phyloP scores from a whole-genome alignment of 139 green algal species.

The Pycnococcus provasolii region DNA sequence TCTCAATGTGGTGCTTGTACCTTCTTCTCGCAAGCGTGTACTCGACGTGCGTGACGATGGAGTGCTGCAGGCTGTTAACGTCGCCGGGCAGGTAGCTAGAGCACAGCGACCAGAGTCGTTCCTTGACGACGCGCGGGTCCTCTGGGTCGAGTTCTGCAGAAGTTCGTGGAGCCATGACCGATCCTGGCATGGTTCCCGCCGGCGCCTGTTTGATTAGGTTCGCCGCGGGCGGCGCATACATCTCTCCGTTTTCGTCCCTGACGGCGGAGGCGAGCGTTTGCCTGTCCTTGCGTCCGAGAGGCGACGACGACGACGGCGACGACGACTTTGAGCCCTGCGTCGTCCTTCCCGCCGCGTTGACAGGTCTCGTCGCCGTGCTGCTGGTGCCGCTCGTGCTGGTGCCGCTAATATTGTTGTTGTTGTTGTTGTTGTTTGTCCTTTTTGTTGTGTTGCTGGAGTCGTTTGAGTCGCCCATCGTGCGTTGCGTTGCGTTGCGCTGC shows the following conservation, averaged over 20 bases:
- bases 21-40: slow-evolving; percentile 26
- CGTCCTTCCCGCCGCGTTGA: too few species aligned
- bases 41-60: slow-evolving; percentile 23
- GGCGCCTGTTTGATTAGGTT: not conserved
- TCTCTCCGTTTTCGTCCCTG: not conserved
- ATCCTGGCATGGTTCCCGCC: not conserved
- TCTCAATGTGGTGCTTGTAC: slow-evolving; percentile 20
- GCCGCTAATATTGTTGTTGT: too few species aligned
- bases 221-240: not conserved
- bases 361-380: too few species aligned
- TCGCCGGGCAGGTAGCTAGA: slow-evolving; percentile 18
- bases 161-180: not conserved
- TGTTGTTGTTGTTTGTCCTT: too few species aligned
- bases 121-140: not conserved
- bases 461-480: too few species aligned
- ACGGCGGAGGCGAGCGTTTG: not conserved
- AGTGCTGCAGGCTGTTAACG: slow-evolving; percentile 11
- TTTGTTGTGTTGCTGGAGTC: too few species aligned
- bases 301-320: too few species aligned
- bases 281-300: too few species aligned
- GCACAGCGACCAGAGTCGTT: slow-evolving; percentile 19
- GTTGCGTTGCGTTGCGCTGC: too few species aligned
- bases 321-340: too few species aligned
- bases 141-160: not conserved
- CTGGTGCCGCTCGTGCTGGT: too few species aligned